phyloP scores from a whole-genome alignment of 2,329 filamentous ascomycete species.

The Penicillium sp. region DNA sequence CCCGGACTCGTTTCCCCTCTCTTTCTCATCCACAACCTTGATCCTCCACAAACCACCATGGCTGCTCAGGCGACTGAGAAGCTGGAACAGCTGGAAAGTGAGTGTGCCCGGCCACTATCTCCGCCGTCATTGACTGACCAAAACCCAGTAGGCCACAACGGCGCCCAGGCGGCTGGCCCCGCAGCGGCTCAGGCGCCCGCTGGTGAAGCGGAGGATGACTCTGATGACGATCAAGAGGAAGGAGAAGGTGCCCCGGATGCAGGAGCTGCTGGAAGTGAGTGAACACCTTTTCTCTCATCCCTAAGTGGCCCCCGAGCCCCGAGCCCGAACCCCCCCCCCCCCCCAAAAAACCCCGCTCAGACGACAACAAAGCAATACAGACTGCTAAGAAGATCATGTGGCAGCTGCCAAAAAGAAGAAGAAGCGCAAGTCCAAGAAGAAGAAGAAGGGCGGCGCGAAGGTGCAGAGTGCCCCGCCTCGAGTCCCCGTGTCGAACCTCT shows the following conservation, averaged over 20 bases:
- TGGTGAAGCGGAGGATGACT: conserved; percentile 53
- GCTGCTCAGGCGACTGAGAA: conserved; percentile 44
- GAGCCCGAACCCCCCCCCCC: no score
- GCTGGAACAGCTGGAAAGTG: conserved; percentile 43
- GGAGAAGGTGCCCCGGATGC: conserved; percentile 43
- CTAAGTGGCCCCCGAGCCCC: neutral
- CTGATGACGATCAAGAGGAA: conserved; percentile 54
- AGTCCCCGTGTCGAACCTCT: conserved; percentile 69
- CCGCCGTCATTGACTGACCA: neutral
- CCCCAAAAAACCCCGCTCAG: no score
- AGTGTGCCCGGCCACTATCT: conserved; percentile 18
- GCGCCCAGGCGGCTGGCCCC: conserved; percentile 33
- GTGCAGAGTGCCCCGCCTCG: conserved; percentile 74
- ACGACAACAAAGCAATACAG: neutral
- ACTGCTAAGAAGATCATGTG: conserved; percentile 2
- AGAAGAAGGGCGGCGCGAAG: conserved; percentile 61
- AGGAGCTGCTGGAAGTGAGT: conserved; percentile 38
- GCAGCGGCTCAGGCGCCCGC: conserved; percentile 37
- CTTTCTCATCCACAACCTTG: conserved; percentile 19
- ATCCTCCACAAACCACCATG: conserved; percentile 32
- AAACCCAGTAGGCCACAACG: conserved; percentile 31
- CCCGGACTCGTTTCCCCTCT: conserved; percentile 18
- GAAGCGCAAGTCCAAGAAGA: conserved; percentile 74
- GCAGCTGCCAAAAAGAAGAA: conserved; percentile 70
- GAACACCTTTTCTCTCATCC: neutral